phyloP scores from a whole-genome alignment of 441 rosid genomes.

The Macaranga tanarius region DNA sequence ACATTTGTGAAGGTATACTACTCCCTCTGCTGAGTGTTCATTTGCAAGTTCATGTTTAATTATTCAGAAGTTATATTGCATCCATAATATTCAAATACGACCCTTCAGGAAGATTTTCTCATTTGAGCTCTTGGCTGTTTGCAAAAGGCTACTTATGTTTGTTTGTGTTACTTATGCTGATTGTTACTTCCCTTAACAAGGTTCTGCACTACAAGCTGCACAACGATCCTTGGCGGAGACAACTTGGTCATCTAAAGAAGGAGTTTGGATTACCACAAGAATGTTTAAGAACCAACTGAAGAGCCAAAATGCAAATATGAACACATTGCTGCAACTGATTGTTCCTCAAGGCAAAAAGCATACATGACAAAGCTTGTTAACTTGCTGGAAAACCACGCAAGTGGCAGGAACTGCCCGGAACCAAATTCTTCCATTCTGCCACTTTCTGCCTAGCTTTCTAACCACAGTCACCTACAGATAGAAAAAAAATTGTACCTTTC shows the following conservation, averaged over 20 bases:
- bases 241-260: slow-evolving; percentile 38
- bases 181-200: slow-evolving; percentile 27
- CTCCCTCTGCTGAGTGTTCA: slow-evolving; percentile 6
- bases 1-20: slow-evolving; percentile 74
- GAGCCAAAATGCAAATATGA: background rate
- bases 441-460: background rate
- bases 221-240: slow-evolving; percentile 82
- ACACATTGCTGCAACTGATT: background rate
- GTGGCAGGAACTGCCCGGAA: background rate
- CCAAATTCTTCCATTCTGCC: background rate
- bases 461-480: background rate
- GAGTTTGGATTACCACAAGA: slow-evolving; percentile 71
- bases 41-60: background rate
- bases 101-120: background rate
- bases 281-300: slow-evolving; percentile 52
- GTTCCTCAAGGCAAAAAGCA: background rate
- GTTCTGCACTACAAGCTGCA: slow-evolving; percentile 81
- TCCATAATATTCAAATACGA: background rate
- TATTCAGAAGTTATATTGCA: background rate
- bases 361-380: background rate
- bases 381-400: background rate
- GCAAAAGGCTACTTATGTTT: background rate
- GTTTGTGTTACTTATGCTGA: background rate
- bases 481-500: background rate
- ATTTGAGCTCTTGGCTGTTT: background rate